phyloP scores from a whole-genome alignment of 306 rosid species.

The Glycine soja region DNA sequence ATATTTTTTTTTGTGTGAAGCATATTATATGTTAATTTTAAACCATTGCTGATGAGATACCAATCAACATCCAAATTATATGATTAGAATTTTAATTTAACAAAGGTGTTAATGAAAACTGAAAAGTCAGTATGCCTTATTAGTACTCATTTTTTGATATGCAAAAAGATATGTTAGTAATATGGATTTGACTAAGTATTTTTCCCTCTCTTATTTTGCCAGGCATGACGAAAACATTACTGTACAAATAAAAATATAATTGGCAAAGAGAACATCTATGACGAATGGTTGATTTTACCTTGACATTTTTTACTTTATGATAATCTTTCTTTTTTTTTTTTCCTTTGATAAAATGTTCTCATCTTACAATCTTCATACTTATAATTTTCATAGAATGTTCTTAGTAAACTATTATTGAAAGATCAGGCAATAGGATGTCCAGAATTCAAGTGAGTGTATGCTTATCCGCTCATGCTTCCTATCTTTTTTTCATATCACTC shows the following conservation, averaged over 20 bases:
- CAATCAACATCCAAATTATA: constrained; percentile 16
- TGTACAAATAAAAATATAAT: constrained; percentile 78
- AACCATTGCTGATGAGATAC: constrained; percentile 22
- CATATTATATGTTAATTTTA: background rate
- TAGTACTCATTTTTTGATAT: constrained; percentile 31
- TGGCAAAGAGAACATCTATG: constrained; percentile 74
- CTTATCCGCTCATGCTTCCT: constrained; percentile 19
- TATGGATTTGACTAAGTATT: no score
- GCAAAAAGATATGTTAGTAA: constrained; percentile 24
- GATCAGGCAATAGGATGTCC: constrained; percentile 67
- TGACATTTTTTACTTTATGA: constrained; percentile 25
- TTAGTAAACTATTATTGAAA: constrained; percentile 79
- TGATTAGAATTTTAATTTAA: constrained; percentile 26
- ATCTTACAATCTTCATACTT: no score
- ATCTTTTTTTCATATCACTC: constrained; percentile 17
- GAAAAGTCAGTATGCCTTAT: background rate
- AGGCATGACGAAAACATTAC: constrained; percentile 93
- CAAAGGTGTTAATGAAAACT: constrained; percentile 5
- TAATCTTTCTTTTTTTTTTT: no score
- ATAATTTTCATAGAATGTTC: constrained; percentile 44
- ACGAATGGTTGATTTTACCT: constrained; percentile 76
- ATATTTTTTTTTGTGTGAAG: constrained; percentile 27
- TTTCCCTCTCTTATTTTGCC: constrained; percentile 42
- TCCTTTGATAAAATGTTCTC: no score
- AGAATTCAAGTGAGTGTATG: constrained; percentile 78